These are phyloP conservation scores for Kingdonia uniflora DNA, from an alignment of 164 flowering plant species.

Conservation along the genomic window DNA sequence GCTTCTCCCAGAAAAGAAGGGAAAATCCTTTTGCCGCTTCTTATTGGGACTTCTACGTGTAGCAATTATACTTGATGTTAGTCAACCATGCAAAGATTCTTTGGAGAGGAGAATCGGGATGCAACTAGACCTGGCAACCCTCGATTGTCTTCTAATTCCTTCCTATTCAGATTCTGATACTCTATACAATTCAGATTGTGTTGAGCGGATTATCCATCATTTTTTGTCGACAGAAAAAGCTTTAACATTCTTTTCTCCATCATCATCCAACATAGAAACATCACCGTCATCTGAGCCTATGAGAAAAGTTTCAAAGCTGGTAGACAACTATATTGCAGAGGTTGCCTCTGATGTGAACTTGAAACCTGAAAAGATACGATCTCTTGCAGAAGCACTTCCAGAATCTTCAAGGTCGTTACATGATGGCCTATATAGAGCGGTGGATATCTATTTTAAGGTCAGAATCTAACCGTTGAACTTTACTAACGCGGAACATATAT, in stretches of 20 bases:
- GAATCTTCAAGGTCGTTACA: constrained; percentile 73
- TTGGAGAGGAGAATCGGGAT: constrained; percentile 74
- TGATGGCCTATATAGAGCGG: constrained; percentile 90
- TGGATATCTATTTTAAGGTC: constrained; percentile 92
- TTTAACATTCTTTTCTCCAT: constrained; percentile 44
- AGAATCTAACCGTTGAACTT: constrained; percentile 9
- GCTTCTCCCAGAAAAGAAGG: constrained; percentile 70
- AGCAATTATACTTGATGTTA: constrained; percentile 60
- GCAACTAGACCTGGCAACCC: constrained; percentile 74
- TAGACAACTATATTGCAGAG: constrained; percentile 81
- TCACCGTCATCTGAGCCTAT: constrained; percentile 52
- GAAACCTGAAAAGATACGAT: constrained; percentile 60
- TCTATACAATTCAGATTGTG: constrained; percentile 63
- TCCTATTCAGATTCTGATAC: constrained; percentile 77
- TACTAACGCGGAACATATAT: not conserved
- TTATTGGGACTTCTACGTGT: constrained; percentile 77
- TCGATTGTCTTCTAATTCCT: constrained; percentile 78
- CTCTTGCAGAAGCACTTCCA: constrained; percentile 77
- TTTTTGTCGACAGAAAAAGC: constrained; percentile 49
- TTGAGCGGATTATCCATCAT: constrained; percentile 57
- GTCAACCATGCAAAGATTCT: constrained; percentile 38
- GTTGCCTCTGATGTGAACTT: constrained; percentile 87
- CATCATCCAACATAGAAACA: constrained; percentile 37
- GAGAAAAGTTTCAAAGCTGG: constrained; percentile 56
- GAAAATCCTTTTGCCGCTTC: constrained; percentile 72